These are phyloP conservation scores for Plantago elongata DNA, from an alignment of 257 asterid genomes.

Conservation along the genomic window DNA sequence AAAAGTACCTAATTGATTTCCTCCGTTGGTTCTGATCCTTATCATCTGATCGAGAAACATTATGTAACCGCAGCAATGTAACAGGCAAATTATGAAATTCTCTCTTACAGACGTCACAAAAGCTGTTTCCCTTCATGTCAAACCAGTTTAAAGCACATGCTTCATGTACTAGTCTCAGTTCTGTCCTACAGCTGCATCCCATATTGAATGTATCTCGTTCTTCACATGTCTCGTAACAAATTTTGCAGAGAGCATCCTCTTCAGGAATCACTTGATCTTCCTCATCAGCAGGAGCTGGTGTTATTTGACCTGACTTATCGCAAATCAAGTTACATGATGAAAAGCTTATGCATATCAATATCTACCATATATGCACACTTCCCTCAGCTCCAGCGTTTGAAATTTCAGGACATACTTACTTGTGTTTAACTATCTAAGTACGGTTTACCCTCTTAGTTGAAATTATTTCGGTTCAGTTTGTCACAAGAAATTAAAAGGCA, in stretches of 20 bases:
- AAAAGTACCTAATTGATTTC: constrained; percentile 41
- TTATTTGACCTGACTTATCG: constrained; percentile 55
- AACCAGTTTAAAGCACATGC: constrained; percentile 57
- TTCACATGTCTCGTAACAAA: constrained; percentile 61
- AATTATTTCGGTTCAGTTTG: too few relatives aligned
- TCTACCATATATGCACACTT: too few relatives aligned
- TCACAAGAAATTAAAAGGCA: too few relatives aligned
- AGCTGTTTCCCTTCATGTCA: constrained; percentile 51
- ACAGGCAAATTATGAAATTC: constrained; percentile 86
- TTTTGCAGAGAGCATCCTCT: constrained; percentile 94
- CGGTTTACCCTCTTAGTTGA: too few relatives aligned
- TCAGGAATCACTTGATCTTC: constrained; percentile 94
- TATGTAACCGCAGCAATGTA: constrained; percentile 64
- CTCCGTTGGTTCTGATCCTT: constrained; percentile 36
- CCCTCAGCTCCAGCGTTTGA: too few relatives aligned
- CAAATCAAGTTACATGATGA: constrained; percentile 6
- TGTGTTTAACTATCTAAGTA: too few relatives aligned
- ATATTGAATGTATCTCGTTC: constrained; percentile 19
- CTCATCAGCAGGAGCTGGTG: constrained; percentile 39
- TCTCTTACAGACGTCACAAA: constrained; percentile 75
- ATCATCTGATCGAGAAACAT: constrained; percentile 34
- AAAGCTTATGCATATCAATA: neutral
- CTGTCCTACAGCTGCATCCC: constrained; percentile 29
- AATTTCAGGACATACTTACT: too few relatives aligned
- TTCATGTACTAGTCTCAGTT: constrained; percentile 19